Conservation (phyloP, 768 basidiomycete genomes). For the Pleurotus tuber-regium region DNA sequence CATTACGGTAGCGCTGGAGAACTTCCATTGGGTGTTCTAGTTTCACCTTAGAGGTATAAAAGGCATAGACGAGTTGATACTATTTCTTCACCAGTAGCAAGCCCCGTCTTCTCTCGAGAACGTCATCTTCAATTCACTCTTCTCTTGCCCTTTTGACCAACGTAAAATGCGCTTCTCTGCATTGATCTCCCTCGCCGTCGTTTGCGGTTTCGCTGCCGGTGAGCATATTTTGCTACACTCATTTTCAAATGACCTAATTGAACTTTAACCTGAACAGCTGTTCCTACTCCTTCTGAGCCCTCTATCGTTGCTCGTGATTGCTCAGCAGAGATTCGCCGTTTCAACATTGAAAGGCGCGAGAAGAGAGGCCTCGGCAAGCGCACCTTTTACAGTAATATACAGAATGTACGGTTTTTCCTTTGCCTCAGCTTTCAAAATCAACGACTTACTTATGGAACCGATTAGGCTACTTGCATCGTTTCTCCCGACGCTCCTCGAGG, state of each 20-base stretch:
- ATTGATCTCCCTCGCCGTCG: conserved; percentile 14
- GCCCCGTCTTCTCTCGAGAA: neutral
- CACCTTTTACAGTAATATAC: conserved; percentile 17
- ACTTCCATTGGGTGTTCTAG: neutral
- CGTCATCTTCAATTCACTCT: neutral
- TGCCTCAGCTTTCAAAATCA: neutral
- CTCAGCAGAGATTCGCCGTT: conserved; percentile 19
- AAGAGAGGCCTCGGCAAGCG: conserved; percentile 19
- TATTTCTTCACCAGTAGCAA: neutral
- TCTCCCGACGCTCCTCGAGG: conserved; percentile 19
- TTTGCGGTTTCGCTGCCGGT: conserved; percentile 17
- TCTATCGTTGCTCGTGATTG: conserved; percentile 17
- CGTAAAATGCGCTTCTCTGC: conserved; percentile 8
- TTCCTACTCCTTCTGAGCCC: conserved; percentile 13
- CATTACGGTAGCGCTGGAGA: neutral
- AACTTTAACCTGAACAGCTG: conserved; percentile 9
- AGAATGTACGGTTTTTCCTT: conserved; percentile 17
- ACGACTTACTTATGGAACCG: neutral
- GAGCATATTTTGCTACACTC: neutral
- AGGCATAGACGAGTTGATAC: neutral
- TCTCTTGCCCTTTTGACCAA: neutral
- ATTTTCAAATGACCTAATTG: neutral
- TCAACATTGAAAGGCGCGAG: conserved; percentile 16
- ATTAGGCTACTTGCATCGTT: conserved; percentile 21
- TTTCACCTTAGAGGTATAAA: conserved; percentile 3